Evolutionary conservation across 768 basidiomycete species (phyloP).

Genomic region (Suillus paluster): DNA sequence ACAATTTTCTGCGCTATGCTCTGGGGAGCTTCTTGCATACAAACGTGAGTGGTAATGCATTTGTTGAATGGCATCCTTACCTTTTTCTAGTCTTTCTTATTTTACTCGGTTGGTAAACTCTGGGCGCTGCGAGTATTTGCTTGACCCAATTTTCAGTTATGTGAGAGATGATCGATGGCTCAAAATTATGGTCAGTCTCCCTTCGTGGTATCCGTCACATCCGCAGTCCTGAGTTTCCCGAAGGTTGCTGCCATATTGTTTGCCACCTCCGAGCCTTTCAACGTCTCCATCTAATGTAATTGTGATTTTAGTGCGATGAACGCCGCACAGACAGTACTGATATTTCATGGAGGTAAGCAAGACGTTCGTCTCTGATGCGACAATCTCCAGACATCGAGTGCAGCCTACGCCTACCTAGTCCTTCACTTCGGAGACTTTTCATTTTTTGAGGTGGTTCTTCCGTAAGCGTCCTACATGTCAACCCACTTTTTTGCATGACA

Average conservation of each 20-base stretch:
- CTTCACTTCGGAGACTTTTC: neutral
- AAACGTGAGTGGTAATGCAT: neutral
- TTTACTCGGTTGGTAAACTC: conserved; percentile 1
- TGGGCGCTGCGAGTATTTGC: neutral
- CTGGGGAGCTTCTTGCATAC: neutral
- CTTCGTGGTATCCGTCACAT: neutral
- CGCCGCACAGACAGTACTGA: neutral
- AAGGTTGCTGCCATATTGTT: conserved; percentile 3
- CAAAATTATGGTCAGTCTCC: neutral
- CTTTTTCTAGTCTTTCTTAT: neutral
- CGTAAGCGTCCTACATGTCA: neutral
- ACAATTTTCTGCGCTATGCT: neutral
- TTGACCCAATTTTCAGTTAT: conserved; percentile 1
- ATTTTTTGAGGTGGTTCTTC: neutral
- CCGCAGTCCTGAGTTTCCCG: neutral
- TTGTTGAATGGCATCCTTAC: neutral
- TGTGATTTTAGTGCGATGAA: neutral
- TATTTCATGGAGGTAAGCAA: conserved; percentile 6
- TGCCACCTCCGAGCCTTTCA: neutral
- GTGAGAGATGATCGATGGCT: conserved; percentile 6
- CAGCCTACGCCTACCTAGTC: neutral
- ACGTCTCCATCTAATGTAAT: neutral
- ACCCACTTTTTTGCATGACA: neutral
- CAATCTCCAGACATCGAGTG: neutral
- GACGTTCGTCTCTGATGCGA: neutral